Base-by-base conservation (phyloP, 1,139 yeast species). In the Tardiomyces digboiensis region DNA sequence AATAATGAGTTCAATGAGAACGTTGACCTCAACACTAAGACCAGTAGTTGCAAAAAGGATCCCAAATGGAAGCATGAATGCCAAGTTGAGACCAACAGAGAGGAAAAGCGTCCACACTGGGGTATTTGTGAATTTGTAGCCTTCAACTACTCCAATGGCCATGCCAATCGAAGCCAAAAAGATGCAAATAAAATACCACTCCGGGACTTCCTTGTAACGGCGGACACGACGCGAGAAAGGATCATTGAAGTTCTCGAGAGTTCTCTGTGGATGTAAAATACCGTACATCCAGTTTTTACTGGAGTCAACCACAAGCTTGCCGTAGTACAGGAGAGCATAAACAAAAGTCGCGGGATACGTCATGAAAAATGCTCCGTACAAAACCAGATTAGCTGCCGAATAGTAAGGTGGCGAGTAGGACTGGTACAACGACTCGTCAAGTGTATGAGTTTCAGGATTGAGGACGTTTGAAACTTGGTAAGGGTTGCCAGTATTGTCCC, bases 171-270 rank as follows among this genome's bases (percentile, higher is more conserved):
- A 67, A 16, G 67, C 52, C 52, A 2, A 82, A 68, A 29, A 21
- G 16, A 71, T 50, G 8, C 72, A 47, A 47, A 79, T 61, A 19
- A 78, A 79, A 71, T 76, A 76, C 75, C 76, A 74, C 47, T 76
- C 80, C n/a, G 85, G 85, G 36, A 77, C 83, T 52, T 79, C 84
- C 33, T 65, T 66, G 53, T 74, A 74, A 20, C 59, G 60, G 36
- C 64, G 48, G 78, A 75, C 74, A 75, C 73, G 71, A 47, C 62
- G 64, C 38, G 72, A 66, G 47, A 74, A 78, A 1, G 79, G 76
- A 50, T 75, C 80, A 21, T 66, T 19, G 20, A 23, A 22, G 29
- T 38, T 21, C 18, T 21, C 40, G 23, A 38, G 22, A 3, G 46
- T 52, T 33, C 64, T 64, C 42, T 52, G 6, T 2, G 36, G 19